These are phyloP conservation scores for Ceratobasidium sp. DNA, from an alignment of 1,284 basidiomycete genomes.

Conservation along the genomic window DNA sequence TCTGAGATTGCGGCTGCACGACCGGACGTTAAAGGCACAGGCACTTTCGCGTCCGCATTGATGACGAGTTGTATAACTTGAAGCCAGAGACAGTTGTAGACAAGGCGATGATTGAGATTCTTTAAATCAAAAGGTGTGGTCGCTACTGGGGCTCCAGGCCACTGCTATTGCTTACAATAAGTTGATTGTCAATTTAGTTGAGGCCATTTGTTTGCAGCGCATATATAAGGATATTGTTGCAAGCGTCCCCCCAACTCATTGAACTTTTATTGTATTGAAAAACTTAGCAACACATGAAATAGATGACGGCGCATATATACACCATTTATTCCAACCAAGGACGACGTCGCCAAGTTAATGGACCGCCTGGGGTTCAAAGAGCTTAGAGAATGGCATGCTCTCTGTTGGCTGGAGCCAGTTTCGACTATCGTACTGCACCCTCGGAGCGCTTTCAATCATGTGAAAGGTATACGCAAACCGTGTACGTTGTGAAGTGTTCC, in stretches of 20 bases:
- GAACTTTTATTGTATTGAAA: background rate
- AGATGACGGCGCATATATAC: no score
- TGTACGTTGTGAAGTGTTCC: constrained; percentile 73
- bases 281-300: background rate
- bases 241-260: background rate
- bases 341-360: constrained; percentile 1
- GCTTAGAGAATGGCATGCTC: constrained; percentile 77
- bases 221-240: background rate
- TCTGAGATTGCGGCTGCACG: constrained; percentile 79
- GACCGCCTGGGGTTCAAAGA: constrained; percentile 55
- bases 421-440: constrained; percentile 73
- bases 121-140: no score
- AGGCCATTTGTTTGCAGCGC: background rate
- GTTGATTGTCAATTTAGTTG: no score
- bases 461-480: constrained; percentile 95
- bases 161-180: no score
- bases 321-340: no score
- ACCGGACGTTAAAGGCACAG: constrained; percentile 77
- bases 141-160: no score
- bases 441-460: constrained; percentile 76
- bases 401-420: constrained; percentile 90
- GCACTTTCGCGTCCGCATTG: constrained; percentile 85
- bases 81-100: constrained; percentile 60
- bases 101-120: constrained; percentile 59
- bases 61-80: constrained; percentile 81